Percentiles rank a stretch among this genome's conserved stretches.
These are phyloP conservation scores for Apiotrichum porosum DNA, from an alignment of 1,284 basidiomycete species.

Conservation along the genomic window DNA sequence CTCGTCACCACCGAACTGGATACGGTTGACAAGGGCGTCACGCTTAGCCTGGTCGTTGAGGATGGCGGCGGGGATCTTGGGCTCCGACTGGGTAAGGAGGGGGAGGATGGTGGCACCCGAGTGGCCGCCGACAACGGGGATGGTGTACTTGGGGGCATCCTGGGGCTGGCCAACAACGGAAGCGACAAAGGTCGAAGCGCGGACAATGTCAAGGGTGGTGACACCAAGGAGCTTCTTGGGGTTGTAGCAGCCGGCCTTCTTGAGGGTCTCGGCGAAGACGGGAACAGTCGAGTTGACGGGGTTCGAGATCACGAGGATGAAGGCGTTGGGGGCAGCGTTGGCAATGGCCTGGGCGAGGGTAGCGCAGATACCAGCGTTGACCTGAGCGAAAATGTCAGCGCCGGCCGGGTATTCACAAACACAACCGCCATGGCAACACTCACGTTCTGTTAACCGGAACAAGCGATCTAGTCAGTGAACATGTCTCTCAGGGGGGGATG, in stretches of 20 bases:
- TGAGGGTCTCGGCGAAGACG: slow-evolving; percentile 88
- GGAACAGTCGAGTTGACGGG: slow-evolving; percentile 81
- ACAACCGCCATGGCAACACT: not conserved
- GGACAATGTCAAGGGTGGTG: slow-evolving; percentile 95
- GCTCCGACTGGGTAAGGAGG: slow-evolving; percentile 73
- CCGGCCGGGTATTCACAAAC: too few relatives aligned
- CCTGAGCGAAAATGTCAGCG: slow-evolving; percentile 13
- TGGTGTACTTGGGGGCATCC: slow-evolving; percentile 58
- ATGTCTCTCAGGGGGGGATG: not conserved
- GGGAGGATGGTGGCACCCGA: slow-evolving; percentile 94
- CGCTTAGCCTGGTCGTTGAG: slow-evolving; percentile 56
- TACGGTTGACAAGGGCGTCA: slow-evolving; percentile 71
- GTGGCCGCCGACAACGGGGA: slow-evolving; percentile 95
- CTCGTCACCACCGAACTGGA: slow-evolving; percentile 90
- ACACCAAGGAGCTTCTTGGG: slow-evolving; percentile 71
- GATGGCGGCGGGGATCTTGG: slow-evolving; percentile 41
- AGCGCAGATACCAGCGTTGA: slow-evolving; percentile 65
- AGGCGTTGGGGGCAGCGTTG: slow-evolving; percentile 80
- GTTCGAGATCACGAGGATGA: slow-evolving; percentile 95
- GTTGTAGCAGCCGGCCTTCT: slow-evolving; percentile 92
- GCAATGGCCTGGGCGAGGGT: slow-evolving; percentile 87
- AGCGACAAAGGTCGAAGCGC: slow-evolving; percentile 85
- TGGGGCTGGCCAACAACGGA: slow-evolving; percentile 65
- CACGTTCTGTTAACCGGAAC: slow-evolving; percentile 25
- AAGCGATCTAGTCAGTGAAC: not conserved